Base-by-base conservation (phyloP, 768 basidiomycete genomes). In the Mycena haematopus region DNA sequence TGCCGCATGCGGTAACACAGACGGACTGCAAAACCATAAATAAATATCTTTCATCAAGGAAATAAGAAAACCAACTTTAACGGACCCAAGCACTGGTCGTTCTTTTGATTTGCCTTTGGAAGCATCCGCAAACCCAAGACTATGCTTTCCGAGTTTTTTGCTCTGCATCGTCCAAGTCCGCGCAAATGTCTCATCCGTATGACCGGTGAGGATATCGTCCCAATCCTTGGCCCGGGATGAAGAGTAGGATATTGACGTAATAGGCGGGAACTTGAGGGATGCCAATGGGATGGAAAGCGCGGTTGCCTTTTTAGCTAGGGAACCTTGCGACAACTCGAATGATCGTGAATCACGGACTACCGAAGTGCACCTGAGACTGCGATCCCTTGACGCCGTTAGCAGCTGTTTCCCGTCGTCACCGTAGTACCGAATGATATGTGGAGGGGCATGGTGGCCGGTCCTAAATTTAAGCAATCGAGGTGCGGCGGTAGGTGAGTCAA, bases 371-470 rank as follows among this genome's bases (percentile, higher is more conserved):
- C 97, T 83, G 55, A 99, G 76, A 67, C 92, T 91, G 35, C 95
- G 88, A 74, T 99, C 97, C 60, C 90, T 78, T 2, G 94, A 95
- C 5, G 93, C 90, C 5, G 93, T 95, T 49, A 99, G 75, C 9
- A 99, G 77, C 65, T 94, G 90, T 76, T 99, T 99, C 3, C 97
- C 97, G 70, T 99, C 96, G n/a, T 92, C 88, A 14, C 96, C 96
- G 73, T 97, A 98, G 75, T 94, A 98, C 58, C 96, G 84, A 52
- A 99, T 93, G 21, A 95, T 81, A 71, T 95, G 90, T 0, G 95
- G 95, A 19, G 97, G 95, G 0, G 87, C 83, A 66, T 91, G 91
- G 70, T 99, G 97, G 36, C 97, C 97, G 0, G 93, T 90, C 49
- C 97, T 86, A 74, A 86, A 93, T 79, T 98, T 99, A 25, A 98